These are phyloP conservation scores for Trichoderma koningii DNA, from an alignment of 2,329 filamentous ascomycete species.

Conservation along the genomic window DNA sequence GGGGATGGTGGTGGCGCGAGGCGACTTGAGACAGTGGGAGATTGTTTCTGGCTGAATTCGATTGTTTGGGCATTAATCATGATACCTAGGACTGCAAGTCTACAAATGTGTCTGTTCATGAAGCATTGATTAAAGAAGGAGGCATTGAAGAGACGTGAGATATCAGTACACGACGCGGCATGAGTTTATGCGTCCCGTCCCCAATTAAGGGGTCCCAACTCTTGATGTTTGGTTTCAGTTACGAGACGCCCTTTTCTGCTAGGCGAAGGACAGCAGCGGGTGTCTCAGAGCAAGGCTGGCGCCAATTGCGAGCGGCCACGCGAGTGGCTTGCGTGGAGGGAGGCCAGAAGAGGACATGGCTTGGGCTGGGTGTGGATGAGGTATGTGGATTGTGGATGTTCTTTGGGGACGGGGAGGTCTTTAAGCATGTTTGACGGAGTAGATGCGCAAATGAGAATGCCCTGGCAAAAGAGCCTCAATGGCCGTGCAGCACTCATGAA, in stretches of 20 bases:
- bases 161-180: not conserved
- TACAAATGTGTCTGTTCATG: not conserved
- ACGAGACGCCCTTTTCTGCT: not conserved
- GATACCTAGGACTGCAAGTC: not conserved
- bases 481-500: no score
- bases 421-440: not conserved
- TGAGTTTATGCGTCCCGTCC: conserved; percentile 10
- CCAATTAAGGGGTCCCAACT: conserved; percentile 9
- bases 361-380: not conserved
- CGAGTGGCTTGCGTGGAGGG: conserved; percentile 20
- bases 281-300: conserved; percentile 20
- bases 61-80: no score
- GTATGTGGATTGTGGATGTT: not conserved
- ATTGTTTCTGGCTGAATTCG: no score
- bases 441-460: no score
- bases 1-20: not conserved
- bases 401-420: not conserved
- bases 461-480: no score
- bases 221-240: conserved; percentile 22
- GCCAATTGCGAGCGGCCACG: conserved; percentile 22
- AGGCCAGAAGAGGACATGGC: conserved; percentile 11
- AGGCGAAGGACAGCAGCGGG: not conserved
- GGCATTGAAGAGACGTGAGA: conserved; percentile 3
- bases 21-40: not conserved
- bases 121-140: not conserved